Evolutionary conservation across 352 stramenopile genomes (phyloP), one percentile per base, ranked within the genome.

Genomic region (Phytopythium mirpurense): DNA sequence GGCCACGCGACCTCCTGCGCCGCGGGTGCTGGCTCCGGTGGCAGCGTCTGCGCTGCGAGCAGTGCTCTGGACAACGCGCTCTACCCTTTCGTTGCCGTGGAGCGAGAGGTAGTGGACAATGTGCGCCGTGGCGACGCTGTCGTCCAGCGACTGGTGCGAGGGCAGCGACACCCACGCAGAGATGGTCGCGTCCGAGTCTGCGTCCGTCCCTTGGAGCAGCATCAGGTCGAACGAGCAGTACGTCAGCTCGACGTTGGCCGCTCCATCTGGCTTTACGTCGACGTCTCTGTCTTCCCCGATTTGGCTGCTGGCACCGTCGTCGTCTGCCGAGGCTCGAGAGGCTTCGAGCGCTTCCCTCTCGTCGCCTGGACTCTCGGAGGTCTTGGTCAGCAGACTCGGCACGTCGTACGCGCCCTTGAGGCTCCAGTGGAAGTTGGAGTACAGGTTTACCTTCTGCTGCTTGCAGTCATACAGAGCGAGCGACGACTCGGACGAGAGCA

Each of bases 211-310:
- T 59, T 92, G 85, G 4, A 95, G 62, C n/a, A 95, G 63, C 72
- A 93, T 78, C 21, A 95, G 57, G 40, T 95, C 83, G 1, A 77
- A 83, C 32, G 85, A 93, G 51, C 80, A 91, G 63, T 92, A 93
- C 6, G 67, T 73, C 23, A 95, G 59, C 15, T 89, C 74, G 15
- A 90, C 67, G 27, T 88, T 67, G 18, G 65, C 44, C 12, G 83
- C 56, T 37, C 58, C 35, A 18, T 82, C 63, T 14, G 59, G 18
- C 4, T 24, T 16, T 0, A 32, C 27, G 11, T 32, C 24, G 2
- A 54, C 43, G 18, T 21, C 29, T 6, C 27, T 29, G 9, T 54
- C 31, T 15, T 46, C n/a, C 1, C 31, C 8, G 6, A 24, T 27
- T 23, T 42, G 11, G 3, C 1, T 29, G 29, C 32, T 62, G 15